Evolutionary conservation across 2,329 filamentous ascomycete genomes (phyloP), one percentile per base, ranked within the genome.

Genomic region (Calonectria montana): DNA sequence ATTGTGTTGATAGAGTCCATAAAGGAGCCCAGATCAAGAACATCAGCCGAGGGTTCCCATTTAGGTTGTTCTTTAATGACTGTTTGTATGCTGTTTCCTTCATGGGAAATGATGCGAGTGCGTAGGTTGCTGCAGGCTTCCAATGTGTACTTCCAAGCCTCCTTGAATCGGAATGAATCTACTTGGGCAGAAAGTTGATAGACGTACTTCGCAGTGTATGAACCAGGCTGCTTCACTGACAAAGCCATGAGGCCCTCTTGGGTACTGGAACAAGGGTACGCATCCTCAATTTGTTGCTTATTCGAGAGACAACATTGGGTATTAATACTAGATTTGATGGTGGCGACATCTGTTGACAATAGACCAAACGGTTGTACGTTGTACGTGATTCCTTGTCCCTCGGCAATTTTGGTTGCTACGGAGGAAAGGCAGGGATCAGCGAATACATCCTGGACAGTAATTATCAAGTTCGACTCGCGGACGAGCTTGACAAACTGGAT

Each of bases 401-500:
- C 63, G 43, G 75, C 72, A 69, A 79, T 75, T 72, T 78, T 78
- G 16, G 18, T 35, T 27, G 65, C 41, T 10, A 67, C 41, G 8
- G 41, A 23, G n/a, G 29, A 61, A 25, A 67, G 41, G 8, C 65
- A 31, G 47, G 65, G 70, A 57, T 69, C 53, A n/a, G 64, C 37
- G 23, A 89, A 88, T 27, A 88, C 83, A 25, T 86, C 82, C 1
- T 84, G 83, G 1, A 88, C 87, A 2, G 81, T 85, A 25, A 88
- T 65, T 8, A 79, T 71, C 25, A 87, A 74, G 0, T 82, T 83
- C 29, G 83, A 79, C 25, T 81, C 78, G 39, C 85, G 79, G 2
- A 84, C 83, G 21, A 83, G 81, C 15, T 85, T 82, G 2, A 87
- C 87, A 4, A 89, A 75, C 69, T 84, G 86, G 84, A 89, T 90